These are phyloP conservation scores for Brasilioporus rufonigricans DNA, from an alignment of 768 basidiomycete species.

Conservation along the genomic window DNA sequence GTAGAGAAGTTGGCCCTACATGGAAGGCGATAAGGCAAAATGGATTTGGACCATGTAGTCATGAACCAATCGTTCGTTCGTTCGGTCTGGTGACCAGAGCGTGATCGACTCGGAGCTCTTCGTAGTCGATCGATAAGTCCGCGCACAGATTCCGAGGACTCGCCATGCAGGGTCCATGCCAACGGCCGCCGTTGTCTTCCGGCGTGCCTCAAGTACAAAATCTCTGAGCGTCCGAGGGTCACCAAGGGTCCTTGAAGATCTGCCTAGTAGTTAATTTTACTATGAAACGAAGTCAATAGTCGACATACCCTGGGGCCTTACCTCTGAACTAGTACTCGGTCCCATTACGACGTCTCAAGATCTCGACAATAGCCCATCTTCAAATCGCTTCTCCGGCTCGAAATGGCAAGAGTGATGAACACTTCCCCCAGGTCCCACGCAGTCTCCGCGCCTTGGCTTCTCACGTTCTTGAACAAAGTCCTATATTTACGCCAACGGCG, in stretches of 20 bases:
- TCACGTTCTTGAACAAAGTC: neutral
- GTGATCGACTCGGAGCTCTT: neutral
- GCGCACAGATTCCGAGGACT: neutral
- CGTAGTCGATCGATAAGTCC: neutral
- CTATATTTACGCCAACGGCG: slow-evolving; percentile 4
- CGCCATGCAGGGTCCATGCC: neutral
- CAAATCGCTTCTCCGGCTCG: neutral
- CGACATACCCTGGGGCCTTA: too few species aligned
- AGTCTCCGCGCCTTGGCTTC: neutral
- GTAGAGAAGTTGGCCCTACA: neutral
- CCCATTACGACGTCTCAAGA: too few species aligned
- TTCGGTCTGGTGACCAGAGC: neutral
- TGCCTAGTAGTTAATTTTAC: too few species aligned
- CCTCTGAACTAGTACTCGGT: too few species aligned
- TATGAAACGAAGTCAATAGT: too few species aligned
- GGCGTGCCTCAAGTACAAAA: too few species aligned
- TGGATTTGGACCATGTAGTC: neutral
- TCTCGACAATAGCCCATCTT: too few species aligned
- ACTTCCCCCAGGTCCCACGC: too few species aligned
- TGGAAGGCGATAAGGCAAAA: slow-evolving; percentile 3
- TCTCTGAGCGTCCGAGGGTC: too few species aligned
- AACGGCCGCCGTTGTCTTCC: neutral
- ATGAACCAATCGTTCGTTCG: neutral
- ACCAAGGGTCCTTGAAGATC: too few species aligned
- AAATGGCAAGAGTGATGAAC: too few species aligned